Evolutionary conservation across 148 eudicot species (phyloP).

Genomic region (Rhododendron vialii): DNA sequence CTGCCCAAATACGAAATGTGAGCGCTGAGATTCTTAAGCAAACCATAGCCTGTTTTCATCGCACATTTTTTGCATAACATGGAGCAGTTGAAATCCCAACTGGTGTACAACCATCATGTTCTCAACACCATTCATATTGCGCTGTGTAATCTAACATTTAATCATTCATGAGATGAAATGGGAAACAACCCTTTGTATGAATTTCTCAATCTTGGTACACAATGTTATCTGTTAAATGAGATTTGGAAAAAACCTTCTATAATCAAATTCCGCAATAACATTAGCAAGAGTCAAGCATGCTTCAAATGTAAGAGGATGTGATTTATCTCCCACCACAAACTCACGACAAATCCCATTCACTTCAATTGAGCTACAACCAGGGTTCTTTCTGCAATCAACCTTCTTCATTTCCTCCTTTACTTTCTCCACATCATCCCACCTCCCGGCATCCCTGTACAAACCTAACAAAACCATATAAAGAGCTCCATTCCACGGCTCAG

Average conservation of each 20-base stretch:
- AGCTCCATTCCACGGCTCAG: slow-evolving; percentile 7
- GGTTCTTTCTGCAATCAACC: slow-evolving; percentile 3
- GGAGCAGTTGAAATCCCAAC: not conserved
- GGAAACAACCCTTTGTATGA: not conserved
- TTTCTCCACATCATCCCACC: slow-evolving; percentile 3
- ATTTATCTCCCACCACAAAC: slow-evolving; percentile 12
- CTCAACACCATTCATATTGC: not conserved
- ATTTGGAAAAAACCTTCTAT: not conserved
- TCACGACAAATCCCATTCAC: slow-evolving; percentile 1
- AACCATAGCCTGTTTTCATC: not conserved
- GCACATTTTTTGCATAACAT: too few species aligned
- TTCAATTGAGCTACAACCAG: slow-evolving; percentile 11
- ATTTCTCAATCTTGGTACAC: not conserved
- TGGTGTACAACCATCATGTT: not conserved
- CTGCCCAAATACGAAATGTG: too few species aligned
- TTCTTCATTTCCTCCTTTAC: slow-evolving; percentile 8
- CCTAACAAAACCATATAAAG: slow-evolving; percentile 1
- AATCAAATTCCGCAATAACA: not conserved
- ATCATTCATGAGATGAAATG: not conserved
- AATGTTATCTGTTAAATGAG: not conserved
- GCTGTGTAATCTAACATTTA: not conserved
- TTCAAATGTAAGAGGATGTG: not conserved
- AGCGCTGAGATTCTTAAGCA: not conserved
- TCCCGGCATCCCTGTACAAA: slow-evolving; percentile 9
- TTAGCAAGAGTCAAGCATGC: not conserved